Base-by-base conservation (phyloP, 495 filamentous ascomycete genomes). In the Aspergillus ostianus region DNA sequence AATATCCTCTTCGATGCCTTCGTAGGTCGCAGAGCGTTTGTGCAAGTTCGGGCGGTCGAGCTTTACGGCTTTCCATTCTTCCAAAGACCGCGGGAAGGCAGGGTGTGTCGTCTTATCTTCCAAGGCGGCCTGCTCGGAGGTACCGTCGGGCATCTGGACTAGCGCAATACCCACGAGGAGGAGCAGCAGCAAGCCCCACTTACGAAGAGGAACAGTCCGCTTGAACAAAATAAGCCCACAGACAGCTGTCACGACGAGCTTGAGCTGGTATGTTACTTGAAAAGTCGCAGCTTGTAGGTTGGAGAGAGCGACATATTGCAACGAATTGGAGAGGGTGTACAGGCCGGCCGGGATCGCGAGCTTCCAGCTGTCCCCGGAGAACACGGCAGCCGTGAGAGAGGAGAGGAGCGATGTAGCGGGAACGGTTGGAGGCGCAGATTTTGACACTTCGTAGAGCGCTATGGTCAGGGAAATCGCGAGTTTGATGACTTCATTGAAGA, bases 361-460 rank as follows among this genome's bases (percentile, higher is more conserved):
- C 73, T 97, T 97, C 94, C 94, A 98, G 65, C 91, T 90, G 64
- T 98, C 94, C n/a, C 89, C 87, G 3, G 89, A 88, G 69, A 97
- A 96, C 0, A 97, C 87, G 15, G 88, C 84, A 50, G 80, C 83
- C 64, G 83, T 87, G n/a, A 98, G 84, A 61, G 90, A 86, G 61
- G 84, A 84, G 72, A 96, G 87, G 21, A 96, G 82, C 21, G 89
- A 86, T 3, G 90, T 89, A 26, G 87, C 87, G 9, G 93, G 88
- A 51, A 90, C 87, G 6, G 88, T 86, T 6, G 90, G 85, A 12
- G 90, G 85, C 18, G 89, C 79, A 32, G 84, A 86, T 66, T 83
- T 81, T 29, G 90, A 91, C 53, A 90, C 89, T 66, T 97, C 92
- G 79, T 92, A 91, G 55, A 96, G 80, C 4, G 92, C 88, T 67